Evolutionary conservation across 140 eudicot genomes (phyloP), one percentile per base, ranked within the genome.

Genomic region (Senecio squalidus): DNA sequence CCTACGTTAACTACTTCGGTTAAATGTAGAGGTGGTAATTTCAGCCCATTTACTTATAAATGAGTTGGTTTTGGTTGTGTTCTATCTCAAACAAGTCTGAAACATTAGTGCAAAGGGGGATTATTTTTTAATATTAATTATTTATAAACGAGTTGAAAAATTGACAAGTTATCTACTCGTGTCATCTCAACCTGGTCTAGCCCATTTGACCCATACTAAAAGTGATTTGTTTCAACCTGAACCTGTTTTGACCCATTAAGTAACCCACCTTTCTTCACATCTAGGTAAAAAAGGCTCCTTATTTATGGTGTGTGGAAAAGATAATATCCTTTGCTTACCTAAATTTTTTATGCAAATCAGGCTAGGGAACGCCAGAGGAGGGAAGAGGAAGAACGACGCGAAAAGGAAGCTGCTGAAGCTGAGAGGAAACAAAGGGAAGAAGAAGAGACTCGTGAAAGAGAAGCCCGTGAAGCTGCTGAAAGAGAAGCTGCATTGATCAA

Each of bases 371-470:
- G 95, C 14, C 84, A 79, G 72, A 79, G 85, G 64, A 73, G 57
- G 74, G 96, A 92, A 78, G 98, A 87, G 74, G 68, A 84, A 68
- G 98, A 92, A 51, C 50, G 89, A 34, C 36, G 74, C 66, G 89
- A 75, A 75, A 83, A 87, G 55, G 96, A 92, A 81, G 89, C 88
- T 64, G 89, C 87, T 73, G 96, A 92, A 78, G 93, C 89, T 61
- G 96, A 84, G 78, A 80, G 81, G 79, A 87, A 76, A 47, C 76
- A 60, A 21, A 79, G 73, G 76, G 96, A 87, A 68, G 96, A 92
- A 73, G 98, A 87, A 41, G 95, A 82, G 59, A 93, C 95, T 30
- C 89, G 78, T 68, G 94, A 86, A 77, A 74, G 83, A 83, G 92
- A 79, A 56, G 86, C 78, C 6, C 76, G 55, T 41, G 96, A 86